Evolutionary conservation across 169 alveolate species (phyloP).

Genomic region (Cryptosporidium sp.): DNA sequence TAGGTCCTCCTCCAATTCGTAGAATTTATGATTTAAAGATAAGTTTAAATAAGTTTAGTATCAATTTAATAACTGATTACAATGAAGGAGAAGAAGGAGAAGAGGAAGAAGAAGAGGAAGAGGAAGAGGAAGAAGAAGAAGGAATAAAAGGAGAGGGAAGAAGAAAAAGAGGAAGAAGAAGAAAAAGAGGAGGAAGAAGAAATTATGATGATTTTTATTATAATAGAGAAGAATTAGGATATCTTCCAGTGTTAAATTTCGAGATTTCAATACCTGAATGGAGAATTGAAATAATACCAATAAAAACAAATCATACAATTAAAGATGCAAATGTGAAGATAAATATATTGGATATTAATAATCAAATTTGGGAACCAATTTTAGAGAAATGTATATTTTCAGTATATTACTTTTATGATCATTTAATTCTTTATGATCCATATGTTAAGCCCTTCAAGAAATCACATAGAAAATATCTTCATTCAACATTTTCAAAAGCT

Average conservation of each 20-base stretch:
- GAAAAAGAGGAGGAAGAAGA: background rate
- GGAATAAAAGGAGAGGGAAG: no score
- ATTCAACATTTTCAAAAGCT: conserved; percentile 37
- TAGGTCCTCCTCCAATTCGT: conserved; percentile 73
- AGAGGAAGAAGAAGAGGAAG: background rate
- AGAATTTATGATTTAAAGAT: conserved; percentile 38
- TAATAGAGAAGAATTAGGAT: background rate
- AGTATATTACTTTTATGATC: conserved; percentile 52
- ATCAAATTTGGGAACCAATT: conserved; percentile 51
- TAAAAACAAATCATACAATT: conserved; percentile 55
- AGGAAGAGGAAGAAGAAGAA: background rate
- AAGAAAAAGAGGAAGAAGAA: background rate
- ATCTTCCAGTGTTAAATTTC: conserved; percentile 30
- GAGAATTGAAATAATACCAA: conserved; percentile 58
- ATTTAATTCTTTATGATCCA: conserved; percentile 64
- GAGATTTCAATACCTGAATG: conserved; percentile 42
- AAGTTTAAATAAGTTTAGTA: background rate
- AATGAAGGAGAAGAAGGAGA: background rate
- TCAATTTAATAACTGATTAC: conserved; percentile 12
- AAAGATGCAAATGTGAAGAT: conserved; percentile 25
- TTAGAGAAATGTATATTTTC: conserved; percentile 53
- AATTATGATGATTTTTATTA: background rate
- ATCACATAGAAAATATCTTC: conserved; percentile 54
- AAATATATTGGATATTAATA: conserved; percentile 48
- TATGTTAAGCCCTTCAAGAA: conserved; percentile 48